Evolutionary conservation across 2,329 filamentous ascomycete genomes (phyloP).

Genomic region (Pseudogymnoascus sp.): DNA sequence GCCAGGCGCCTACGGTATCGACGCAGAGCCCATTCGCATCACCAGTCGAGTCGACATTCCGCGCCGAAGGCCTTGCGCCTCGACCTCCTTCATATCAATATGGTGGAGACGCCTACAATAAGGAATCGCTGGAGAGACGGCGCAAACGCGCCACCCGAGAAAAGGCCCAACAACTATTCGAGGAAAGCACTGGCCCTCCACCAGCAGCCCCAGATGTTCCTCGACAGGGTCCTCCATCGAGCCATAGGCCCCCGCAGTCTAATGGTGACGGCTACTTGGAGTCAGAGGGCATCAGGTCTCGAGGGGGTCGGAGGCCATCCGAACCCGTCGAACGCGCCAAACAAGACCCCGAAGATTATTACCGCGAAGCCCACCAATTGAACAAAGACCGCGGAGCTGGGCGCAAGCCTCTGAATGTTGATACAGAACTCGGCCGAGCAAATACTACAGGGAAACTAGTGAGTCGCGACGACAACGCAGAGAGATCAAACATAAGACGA

Average conservation of each 20-base stretch:
- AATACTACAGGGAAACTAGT: not conserved
- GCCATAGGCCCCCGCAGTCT: conserved; percentile 46
- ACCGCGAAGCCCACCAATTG: not conserved
- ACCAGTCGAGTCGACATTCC: conserved; percentile 45
- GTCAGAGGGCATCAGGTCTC: conserved; percentile 14
- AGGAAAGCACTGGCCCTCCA: conserved; percentile 24
- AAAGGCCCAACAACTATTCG: conserved; percentile 35
- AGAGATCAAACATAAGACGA: conserved; percentile 9
- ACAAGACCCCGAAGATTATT: conserved; percentile 15
- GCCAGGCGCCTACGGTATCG: conserved; percentile 50
- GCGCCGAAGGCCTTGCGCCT: conserved; percentile 47
- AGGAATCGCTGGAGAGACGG: conserved; percentile 38
- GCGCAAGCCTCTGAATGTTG: not conserved
- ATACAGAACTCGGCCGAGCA: not conserved
- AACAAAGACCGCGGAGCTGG: not conserved
- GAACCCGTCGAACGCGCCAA: conserved; percentile 16
- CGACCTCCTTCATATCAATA: conserved; percentile 52
- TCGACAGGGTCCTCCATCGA: conserved; percentile 47
- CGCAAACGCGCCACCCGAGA: conserved; percentile 37
- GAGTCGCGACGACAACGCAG: conserved; percentile 16
- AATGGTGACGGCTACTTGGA: conserved; percentile 24
- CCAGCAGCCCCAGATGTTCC: conserved; percentile 56
- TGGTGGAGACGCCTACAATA: conserved; percentile 33
- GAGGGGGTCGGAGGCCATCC: conserved; percentile 26
- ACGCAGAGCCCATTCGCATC: conserved; percentile 52